Evolutionary conservation across 2,329 filamentous ascomycete species (phyloP), one percentile per base, ranked within the genome.

Genomic region (Coniochaeta pulveracea): DNA sequence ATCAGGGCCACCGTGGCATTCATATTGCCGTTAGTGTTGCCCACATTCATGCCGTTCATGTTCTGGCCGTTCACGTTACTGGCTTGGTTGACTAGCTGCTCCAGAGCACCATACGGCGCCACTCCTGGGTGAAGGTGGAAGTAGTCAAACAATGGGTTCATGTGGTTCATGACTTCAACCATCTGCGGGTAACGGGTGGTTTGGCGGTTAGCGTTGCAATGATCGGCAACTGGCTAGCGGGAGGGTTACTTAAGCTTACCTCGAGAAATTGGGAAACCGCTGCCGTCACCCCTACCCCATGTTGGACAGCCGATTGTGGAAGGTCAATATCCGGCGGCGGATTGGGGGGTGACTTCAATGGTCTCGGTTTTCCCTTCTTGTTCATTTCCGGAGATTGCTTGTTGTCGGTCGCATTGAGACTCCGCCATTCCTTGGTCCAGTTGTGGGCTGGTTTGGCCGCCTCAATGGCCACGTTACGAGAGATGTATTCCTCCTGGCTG

Each of bases 401-500:
- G 33, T 53, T 56, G 42, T 78, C 72, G 36, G 63, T 60, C 2
- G 60, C 50, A 51, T 80, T 80, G 26, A 72, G 52, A 46, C 61
- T 69, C 39, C 65, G 62, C 74, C 75, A 80, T 16, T 79, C 74
- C 55, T 79, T 79, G 44, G 69, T 61, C 75, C 75, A 80, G 40
- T 66, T 64, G 42, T 79, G 75, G 17, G 68, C 60, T 3, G 75
- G 75, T 44, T 70, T 69, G 10, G 74, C 73, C 6, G 71, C 70
- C 27, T 76, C 62, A 24, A 79, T 69, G 7, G 76, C 69, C 42
- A 66, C 66, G 39, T 66, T 72, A 34, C 85, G 75, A 15, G 86
- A 79, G 28, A 96, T 64, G 47, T 81, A 94, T 56, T 96, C 88
- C 44, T 88, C 83, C 47, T 93, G 81, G 32, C 67, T 69, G 22